Evolutionary conservation across 306 rosid genomes (phyloP).

Genomic region (Myrica gale): DNA sequence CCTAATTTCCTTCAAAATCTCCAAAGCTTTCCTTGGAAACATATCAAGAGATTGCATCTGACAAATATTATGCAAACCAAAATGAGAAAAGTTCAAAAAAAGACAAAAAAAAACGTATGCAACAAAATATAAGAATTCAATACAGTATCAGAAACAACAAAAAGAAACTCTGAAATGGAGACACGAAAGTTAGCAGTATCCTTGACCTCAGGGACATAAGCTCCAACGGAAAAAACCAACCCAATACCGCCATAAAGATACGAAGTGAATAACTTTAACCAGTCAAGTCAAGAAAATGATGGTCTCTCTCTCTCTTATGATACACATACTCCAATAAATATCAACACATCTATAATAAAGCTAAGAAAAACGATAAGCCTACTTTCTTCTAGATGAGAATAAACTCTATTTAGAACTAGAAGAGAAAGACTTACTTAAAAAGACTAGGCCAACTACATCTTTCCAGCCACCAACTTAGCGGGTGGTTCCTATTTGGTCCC

Average conservation of each 20-base stretch:
- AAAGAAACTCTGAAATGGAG: neutral
- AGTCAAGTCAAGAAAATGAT: no score
- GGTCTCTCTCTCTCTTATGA: neutral
- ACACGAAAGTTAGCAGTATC: neutral
- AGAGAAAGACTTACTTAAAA: neutral
- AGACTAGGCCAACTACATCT: neutral
- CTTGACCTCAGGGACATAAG: neutral
- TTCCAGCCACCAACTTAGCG: neutral
- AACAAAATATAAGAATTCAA: no score
- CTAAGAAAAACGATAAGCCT: neutral
- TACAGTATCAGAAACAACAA: no score
- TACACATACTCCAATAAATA: neutral
- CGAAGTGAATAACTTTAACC: no score
- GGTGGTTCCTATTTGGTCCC: neutral
- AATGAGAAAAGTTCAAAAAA: conserved; percentile 20
- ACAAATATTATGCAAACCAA: conserved; percentile 25
- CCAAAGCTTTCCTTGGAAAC: conserved; percentile 68
- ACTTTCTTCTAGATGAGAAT: neutral
- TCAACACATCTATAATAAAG: neutral
- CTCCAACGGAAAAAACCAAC: neutral
- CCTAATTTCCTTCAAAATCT: conserved; percentile 69
- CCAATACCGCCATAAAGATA: neutral
- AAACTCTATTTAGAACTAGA: neutral
- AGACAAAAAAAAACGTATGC: no score
- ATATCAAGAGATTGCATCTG: conserved; percentile 68